A percentile compares a stretch with the other conserved stretches of the same genome.
phyloP scores from a whole-genome alignment of 306 rosid species.

The Oemleria cerasiformis region DNA sequence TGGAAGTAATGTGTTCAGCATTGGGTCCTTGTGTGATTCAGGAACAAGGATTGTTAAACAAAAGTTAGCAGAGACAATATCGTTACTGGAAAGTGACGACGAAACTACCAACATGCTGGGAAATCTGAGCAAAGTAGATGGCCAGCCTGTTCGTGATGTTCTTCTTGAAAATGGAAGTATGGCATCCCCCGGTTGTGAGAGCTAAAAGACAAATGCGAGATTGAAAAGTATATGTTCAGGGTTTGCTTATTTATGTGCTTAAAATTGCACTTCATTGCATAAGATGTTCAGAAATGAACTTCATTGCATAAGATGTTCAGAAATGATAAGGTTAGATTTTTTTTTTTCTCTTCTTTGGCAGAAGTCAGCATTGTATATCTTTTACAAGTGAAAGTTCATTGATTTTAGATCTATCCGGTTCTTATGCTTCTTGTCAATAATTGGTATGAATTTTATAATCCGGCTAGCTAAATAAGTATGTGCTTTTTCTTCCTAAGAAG shows the following conservation, averaged over 20 bases:
- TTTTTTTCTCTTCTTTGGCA: neutral
- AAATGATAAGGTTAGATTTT: neutral
- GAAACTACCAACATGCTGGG: neutral
- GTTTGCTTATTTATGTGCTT: neutral
- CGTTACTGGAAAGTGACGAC: constrained; percentile 1
- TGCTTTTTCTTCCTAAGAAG: neutral
- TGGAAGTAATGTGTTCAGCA: constrained; percentile 5
- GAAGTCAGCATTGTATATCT: neutral
- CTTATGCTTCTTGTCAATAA: neutral
- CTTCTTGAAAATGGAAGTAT: neutral
- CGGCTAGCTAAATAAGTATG: neutral
- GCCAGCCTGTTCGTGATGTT: neutral
- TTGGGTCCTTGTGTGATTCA: constrained; percentile 9
- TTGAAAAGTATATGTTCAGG: neutral
- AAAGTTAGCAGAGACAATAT: constrained; percentile 2
- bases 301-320: neutral
- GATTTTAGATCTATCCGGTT: neutral
- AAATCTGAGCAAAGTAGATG: constrained; percentile 1
- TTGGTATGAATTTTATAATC: neutral
- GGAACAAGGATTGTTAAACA: constrained; percentile 5
- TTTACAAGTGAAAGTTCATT: neutral
- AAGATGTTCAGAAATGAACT: constrained; percentile 1
- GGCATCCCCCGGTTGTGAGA: constrained; percentile 2
- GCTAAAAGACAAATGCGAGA: neutral
- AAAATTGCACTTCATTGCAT: neutral